phyloP scores from a whole-genome alignment of 495 filamentous ascomycete genomes.

The Penicillium paxilli region DNA sequence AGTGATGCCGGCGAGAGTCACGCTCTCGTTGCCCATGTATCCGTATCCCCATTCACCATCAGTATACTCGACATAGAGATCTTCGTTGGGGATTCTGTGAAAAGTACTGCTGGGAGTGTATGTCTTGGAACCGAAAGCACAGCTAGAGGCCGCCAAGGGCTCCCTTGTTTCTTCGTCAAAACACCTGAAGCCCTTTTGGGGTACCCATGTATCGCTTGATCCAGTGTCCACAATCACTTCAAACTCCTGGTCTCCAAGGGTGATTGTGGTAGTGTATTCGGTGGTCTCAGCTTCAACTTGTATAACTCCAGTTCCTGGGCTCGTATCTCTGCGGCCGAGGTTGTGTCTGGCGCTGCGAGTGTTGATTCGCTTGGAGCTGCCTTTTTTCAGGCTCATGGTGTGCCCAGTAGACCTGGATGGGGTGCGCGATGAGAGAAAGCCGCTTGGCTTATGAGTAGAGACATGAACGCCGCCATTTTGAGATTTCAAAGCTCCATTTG shows the following conservation, averaged over 20 bases:
- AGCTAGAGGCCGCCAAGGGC: conserved; percentile 29
- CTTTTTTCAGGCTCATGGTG: conserved; percentile 2
- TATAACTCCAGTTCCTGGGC: neutral
- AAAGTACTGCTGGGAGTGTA: conserved; percentile 41
- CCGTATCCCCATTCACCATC: conserved; percentile 53
- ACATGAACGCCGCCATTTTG: neutral
- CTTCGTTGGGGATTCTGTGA: conserved; percentile 39
- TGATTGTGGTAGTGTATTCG: conserved; percentile 15
- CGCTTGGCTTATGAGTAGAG: neutral
- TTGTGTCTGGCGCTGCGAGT: conserved; percentile 3
- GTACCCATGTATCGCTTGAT: conserved; percentile 61
- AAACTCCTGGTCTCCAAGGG: conserved; percentile 28
- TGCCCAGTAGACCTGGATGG: neutral
- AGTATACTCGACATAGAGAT: conserved; percentile 60
- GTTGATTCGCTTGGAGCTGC: neutral
- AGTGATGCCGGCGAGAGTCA: conserved; percentile 53
- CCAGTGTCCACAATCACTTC: conserved; percentile 59
- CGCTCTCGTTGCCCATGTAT: conserved; percentile 51
- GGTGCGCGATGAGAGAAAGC: neutral
- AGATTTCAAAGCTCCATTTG: neutral
- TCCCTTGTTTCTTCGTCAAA: conserved; percentile 27
- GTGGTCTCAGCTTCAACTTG: neutral
- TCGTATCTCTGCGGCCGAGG: neutral
- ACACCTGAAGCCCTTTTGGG: conserved; percentile 48
- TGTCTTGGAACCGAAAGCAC: conserved; percentile 46